These are phyloP conservation scores for Pythium myriotylum DNA, from an alignment of 352 stramenopile species.

Conservation along the genomic window DNA sequence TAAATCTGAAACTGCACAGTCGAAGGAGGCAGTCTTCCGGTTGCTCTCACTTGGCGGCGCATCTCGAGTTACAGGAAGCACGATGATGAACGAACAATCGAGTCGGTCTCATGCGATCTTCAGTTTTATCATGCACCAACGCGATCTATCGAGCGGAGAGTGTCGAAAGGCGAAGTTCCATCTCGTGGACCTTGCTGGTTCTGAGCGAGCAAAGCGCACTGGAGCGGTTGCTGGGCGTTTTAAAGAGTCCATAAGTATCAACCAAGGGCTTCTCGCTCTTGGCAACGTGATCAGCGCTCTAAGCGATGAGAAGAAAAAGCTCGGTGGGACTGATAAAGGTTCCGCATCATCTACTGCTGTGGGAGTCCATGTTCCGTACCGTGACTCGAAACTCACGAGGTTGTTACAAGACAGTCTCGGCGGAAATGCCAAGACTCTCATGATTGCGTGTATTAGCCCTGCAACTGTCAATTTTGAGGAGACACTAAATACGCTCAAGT, in stretches of 20 bases:
- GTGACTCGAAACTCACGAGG: slow-evolving; percentile 91
- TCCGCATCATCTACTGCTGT: slow-evolving; percentile 4
- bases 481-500: slow-evolving; percentile 98
- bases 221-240: slow-evolving; percentile 85
- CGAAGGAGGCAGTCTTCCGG: slow-evolving; percentile 79
- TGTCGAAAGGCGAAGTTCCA: slow-evolving; percentile 91
- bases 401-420: slow-evolving; percentile 87
- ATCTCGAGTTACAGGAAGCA: slow-evolving; percentile 83
- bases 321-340: slow-evolving; percentile 26
- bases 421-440: slow-evolving; percentile 90
- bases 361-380: slow-evolving; percentile 85
- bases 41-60: slow-evolving; percentile 80
- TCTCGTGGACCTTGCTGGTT: slow-evolving; percentile 95
- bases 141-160: slow-evolving; percentile 39
- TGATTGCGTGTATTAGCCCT: slow-evolving; percentile 89
- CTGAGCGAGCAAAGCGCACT: slow-evolving; percentile 93
- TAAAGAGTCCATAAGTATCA: slow-evolving; percentile 96
- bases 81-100: slow-evolving; percentile 91
- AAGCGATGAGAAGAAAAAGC: slow-evolving; percentile 88
- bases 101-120: slow-evolving; percentile 92
- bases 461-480: slow-evolving; percentile 91
- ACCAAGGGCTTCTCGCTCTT: slow-evolving; percentile 93
- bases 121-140: slow-evolving; percentile 84
- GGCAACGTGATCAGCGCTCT: slow-evolving; percentile 96
- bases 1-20: slow-evolving; percentile 77